Evolutionary conservation across 495 filamentous ascomycete genomes (phyloP), one percentile per base, ranked within the genome.

Genomic region (Friedmanniomyces endolithicus): DNA sequence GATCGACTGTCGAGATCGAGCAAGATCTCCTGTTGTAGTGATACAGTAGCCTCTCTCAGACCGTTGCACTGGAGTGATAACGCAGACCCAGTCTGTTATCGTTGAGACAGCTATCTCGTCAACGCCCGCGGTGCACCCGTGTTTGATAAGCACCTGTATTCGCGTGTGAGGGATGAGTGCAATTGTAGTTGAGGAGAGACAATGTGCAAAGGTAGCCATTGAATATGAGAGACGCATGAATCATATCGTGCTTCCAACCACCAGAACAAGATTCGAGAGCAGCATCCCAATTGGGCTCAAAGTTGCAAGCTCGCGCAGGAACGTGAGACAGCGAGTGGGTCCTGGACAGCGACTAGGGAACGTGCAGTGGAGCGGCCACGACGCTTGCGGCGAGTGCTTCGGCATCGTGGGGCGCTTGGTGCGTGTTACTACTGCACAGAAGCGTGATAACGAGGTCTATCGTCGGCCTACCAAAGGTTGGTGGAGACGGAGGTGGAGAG

Each of bases 331-430:
- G 6, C 3, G 37, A 41, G 37, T 41, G 37, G 37, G 37, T 41
- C 37, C 6, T 4, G 37, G 37, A 14, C 6, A 14, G 37, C 4
- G n/a, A 43, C 44, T 23, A 50, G 47, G 33, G 34, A 39, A 25
- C 20, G 50, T 2, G 20, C n/a, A 6, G 50, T 52, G 50, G 50
- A 52, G 50, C 35, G 34, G 31, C 33, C 34, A 40, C 50, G 33
- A 52, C 50, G 35, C 22, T 25, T 39, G 11, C 9, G 50, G 6
- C 50, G 50, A 52, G 41, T 52, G 50, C 50, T 52, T 43, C 17
- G 19, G 35, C 50, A 52, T 41, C 34, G 50, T 52, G 50, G 34
- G 11, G 16, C 50, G 50, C 16, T 50, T 29, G 22, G 20, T 48
- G 45, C 20, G 45, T 48, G 11, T 2, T 48, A 20, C 45, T 48